phyloP scores from a whole-genome alignment of 768 basidiomycete species.

The Collybiopsis luxurians region DNA sequence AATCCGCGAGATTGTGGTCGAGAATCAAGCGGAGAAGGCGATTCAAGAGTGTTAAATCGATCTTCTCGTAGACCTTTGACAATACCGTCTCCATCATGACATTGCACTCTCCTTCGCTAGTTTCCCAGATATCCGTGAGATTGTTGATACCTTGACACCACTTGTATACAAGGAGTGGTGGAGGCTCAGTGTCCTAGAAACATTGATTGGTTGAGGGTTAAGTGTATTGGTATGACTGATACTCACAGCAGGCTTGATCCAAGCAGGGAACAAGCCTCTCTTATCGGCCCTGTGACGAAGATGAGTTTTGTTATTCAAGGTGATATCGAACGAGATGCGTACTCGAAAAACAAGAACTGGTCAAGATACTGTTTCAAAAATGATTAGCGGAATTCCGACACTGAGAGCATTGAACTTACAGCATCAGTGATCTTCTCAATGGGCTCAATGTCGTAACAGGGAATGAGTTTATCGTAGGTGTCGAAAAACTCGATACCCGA shows the following conservation, averaged over 20 bases:
- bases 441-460: constrained; percentile 98
- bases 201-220: constrained; percentile 2
- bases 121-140: constrained; percentile 97
- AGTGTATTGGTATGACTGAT: background rate
- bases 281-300: constrained; percentile 71
- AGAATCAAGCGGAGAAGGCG: constrained; percentile 93
- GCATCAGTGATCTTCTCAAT: constrained; percentile 99
- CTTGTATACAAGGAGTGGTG: constrained; percentile 96
- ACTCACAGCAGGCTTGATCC: constrained; percentile 92
- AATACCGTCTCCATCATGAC: constrained; percentile 99
- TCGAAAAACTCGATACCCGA: constrained; percentile 96
- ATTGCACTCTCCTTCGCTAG: constrained; percentile 94
- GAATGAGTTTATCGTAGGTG: constrained; percentile 97
- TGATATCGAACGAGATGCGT: constrained; percentile 15
- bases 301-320: constrained; percentile 3
- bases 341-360: constrained; percentile 98
- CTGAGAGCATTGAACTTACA: constrained; percentile 37
- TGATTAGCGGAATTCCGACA: constrained; percentile 7
- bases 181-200: constrained; percentile 83
- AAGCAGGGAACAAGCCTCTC: constrained; percentile 94
- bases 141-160: constrained; percentile 99
- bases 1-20: constrained; percentile 98
- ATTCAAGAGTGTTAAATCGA: constrained; percentile 94
- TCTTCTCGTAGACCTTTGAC: constrained; percentile 98
- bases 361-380: constrained; percentile 70